These are phyloP conservation scores for Arxiozyma bovina DNA, from an alignment of 1,139 yeast genomes.

Conservation along the genomic window DNA sequence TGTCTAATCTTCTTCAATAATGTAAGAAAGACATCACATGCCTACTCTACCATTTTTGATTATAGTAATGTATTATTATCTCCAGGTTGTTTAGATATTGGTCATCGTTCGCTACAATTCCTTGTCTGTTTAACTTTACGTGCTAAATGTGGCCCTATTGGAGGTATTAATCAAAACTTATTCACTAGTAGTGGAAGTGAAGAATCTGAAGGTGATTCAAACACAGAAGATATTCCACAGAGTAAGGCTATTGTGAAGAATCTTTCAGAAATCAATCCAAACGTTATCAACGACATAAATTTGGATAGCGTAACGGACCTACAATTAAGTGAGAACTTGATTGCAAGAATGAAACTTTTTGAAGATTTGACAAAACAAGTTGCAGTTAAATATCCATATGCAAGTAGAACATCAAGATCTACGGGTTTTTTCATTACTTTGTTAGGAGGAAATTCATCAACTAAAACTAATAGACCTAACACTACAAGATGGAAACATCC, in stretches of 20 bases:
- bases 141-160: slow-evolving; percentile 38
- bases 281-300: slow-evolving; percentile 14
- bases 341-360: slow-evolving; percentile 34
- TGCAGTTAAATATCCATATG: slow-evolving; percentile 42
- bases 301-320: slow-evolving; percentile 31
- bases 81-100: slow-evolving; percentile 41
- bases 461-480: slow-evolving; percentile 2
- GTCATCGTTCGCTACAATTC: slow-evolving; percentile 45
- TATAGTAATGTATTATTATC: slow-evolving; percentile 38
- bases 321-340: slow-evolving; percentile 31
- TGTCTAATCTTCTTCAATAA: slow-evolving; percentile 33
- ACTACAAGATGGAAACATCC: slow-evolving; percentile 19
- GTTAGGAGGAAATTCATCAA: slow-evolving; percentile 31
- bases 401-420: slow-evolving; percentile 47
- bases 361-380: slow-evolving; percentile 31
- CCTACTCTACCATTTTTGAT: slow-evolving; percentile 33
- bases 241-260: slow-evolving; percentile 6
- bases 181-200: slow-evolving; percentile 20
- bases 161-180: slow-evolving; percentile 27
- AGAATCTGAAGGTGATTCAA: slow-evolving; percentile 17
- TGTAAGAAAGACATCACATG: slow-evolving; percentile 15
- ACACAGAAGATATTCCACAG: slow-evolving; percentile 4
- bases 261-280: slow-evolving; percentile 7
- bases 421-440: slow-evolving; percentile 38
- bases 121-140: slow-evolving; percentile 43